Evolutionary conservation across 768 basidiomycete genomes (phyloP).

Genomic region (Kwoniella sp.): DNA sequence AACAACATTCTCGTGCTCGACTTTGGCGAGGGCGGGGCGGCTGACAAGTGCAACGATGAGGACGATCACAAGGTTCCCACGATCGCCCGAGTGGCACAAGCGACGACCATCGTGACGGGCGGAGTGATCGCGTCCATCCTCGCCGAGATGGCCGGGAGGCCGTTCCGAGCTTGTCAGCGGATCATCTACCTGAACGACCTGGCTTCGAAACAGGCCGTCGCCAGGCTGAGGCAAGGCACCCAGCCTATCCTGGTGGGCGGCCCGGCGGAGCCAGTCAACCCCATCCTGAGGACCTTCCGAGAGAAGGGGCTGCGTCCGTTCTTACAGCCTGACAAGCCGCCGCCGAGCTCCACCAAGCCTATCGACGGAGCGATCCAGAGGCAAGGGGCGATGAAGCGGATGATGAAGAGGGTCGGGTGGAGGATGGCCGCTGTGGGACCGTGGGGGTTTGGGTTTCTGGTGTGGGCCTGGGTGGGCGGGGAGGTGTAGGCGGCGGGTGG

Average conservation of each 20-base stretch:
- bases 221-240: neutral
- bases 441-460: slow-evolving; percentile 46
- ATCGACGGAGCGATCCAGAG: slow-evolving; percentile 5
- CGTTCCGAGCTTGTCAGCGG: slow-evolving; percentile 38
- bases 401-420: slow-evolving; percentile 38
- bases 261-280: neutral
- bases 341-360: slow-evolving; percentile 5
- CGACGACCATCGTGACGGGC: slow-evolving; percentile 42
- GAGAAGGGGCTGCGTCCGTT: slow-evolving; percentile 37
- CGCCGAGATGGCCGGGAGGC: slow-evolving; percentile 38
- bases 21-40: slow-evolving; percentile 1
- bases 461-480: slow-evolving; percentile 48
- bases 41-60: neutral
- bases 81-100: slow-evolving; percentile 43
- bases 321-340: slow-evolving; percentile 25
- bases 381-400: slow-evolving; percentile 2
- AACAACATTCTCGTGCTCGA: slow-evolving; percentile 25
- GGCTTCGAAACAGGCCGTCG: neutral
- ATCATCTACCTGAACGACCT: slow-evolving; percentile 14
- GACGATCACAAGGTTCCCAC: slow-evolving; percentile 22
- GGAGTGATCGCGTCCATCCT: slow-evolving; percentile 41
- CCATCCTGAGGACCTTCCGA: slow-evolving; percentile 20
- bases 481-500: too few species aligned
- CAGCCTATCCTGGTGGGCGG: slow-evolving; percentile 2
- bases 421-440: slow-evolving; percentile 46